Evolutionary conservation across 371 early-diverging fungal species (phyloP), one percentile per base, ranked within the genome.

Genomic region (Blyttiomyces sp.): DNA sequence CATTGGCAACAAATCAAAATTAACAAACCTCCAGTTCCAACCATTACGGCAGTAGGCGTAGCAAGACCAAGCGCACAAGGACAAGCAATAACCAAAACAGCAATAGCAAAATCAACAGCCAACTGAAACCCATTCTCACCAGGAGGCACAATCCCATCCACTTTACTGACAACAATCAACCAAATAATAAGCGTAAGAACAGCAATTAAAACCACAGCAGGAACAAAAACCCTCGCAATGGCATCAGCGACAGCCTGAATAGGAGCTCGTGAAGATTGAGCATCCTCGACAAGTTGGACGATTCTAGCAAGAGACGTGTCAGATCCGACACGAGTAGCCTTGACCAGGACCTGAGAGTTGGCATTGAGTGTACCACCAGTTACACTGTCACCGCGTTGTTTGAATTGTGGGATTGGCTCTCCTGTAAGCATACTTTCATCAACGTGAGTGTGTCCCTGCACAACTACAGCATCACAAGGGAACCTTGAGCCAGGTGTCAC

Each of bases 351-450:
- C 69, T 85, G 80, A 19, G 55, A 31, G 6, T 86, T 71, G 0
- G 85, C 83, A 68, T 96, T 96, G 26, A 96, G 88, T 0, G 96
- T 96, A 11, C 97, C 98, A 17, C 91, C 94, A 55, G 95, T 88
- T n/a, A 96, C 87, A 1, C 49, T 31, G 44, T 79, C 77, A 7
- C 89, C 94, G 1, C 48, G 64, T 2, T 57, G 64, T 69, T 98
- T 99, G 57, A 55, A 56, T 19, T 96, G 88, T 0, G 96, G 93
- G 28, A 91, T 75, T n/a, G 90, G 84, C 75, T 99, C 99, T 33
- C 99, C 99, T 0, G 99, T 99, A 1, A 99, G 86, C 86, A 99
- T 95, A 59, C 91, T 88, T 75, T 99, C 99, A 75, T 99, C 98
- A 3, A 96, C 88, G 54, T 59, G 63, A 3, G 93, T 87, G 7